Evolutionary conservation across 2,329 filamentous ascomycete species (phyloP).

Genomic region (Anisogramma anomala): DNA sequence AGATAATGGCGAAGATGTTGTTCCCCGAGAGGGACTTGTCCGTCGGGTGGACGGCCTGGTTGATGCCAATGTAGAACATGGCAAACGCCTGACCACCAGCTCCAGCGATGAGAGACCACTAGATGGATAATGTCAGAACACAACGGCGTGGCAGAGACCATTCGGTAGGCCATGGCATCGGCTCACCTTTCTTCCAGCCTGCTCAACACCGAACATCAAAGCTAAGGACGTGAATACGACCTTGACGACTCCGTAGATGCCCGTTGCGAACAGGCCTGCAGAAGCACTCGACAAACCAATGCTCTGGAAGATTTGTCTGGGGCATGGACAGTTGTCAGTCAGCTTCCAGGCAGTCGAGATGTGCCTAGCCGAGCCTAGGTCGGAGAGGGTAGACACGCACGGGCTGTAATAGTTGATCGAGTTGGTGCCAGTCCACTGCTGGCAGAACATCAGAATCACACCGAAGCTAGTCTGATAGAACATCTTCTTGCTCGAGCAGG

Average conservation of each 20-base stretch:
- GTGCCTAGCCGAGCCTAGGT: too few relatives aligned
- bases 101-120: slow-evolving; percentile 35
- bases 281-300: slow-evolving; percentile 47
- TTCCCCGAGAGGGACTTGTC: slow-evolving; percentile 26
- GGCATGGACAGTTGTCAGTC: slow-evolving; percentile 18
- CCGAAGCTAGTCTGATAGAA: slow-evolving; percentile 23
- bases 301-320: slow-evolving; percentile 45
- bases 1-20: slow-evolving; percentile 33
- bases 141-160: too few relatives aligned
- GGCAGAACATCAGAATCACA: slow-evolving; percentile 11
- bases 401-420: slow-evolving; percentile 47
- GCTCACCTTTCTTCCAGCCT: slow-evolving; percentile 12
- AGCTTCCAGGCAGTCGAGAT: too few relatives aligned
- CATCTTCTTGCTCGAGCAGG: slow-evolving; percentile 35
- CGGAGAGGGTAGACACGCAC: too few relatives aligned
- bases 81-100: slow-evolving; percentile 28
- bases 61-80: slow-evolving; percentile 32
- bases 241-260: slow-evolving; percentile 63
- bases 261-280: slow-evolving; percentile 57
- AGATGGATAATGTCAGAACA: slow-evolving; percentile 27
- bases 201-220: slow-evolving; percentile 13
- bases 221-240: slow-evolving; percentile 30
- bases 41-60: slow-evolving; percentile 20
- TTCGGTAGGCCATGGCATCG: slow-evolving; percentile 19
- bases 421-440: slow-evolving; percentile 40